Evolutionary conservation across 768 basidiomycete species (phyloP), one percentile per base, ranked within the genome.

Genomic region (Termitomyces eurrhizus): DNA sequence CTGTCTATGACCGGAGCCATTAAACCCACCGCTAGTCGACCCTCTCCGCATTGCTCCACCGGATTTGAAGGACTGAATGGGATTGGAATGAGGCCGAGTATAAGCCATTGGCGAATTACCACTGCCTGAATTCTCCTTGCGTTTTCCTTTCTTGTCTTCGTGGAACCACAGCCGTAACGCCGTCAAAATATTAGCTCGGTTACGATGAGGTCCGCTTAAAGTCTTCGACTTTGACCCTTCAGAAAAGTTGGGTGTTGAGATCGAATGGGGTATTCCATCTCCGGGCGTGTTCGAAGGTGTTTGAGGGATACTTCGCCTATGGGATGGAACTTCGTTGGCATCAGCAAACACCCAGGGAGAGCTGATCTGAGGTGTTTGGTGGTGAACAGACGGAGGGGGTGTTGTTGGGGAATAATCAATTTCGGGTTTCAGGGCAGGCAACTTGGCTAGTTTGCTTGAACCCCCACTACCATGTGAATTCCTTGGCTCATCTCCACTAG

Each of bases 121-220:
- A 51, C 72, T 52, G 14, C 56, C 49, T 1, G 51, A 33, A 21
- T 65, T 53, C 46, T 84, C 86, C 72, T 90, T 91, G 55, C 90
- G 82, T 75, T 95, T 96, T 4, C 93, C 88, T 69, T 92, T 94
- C 64, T 83, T 81, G 64, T 95, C 95, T 62, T 97, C 94, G 61
- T 93, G 85, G 74, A 98, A 96, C 92, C 95, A 94, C 62, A 88
- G 80, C 49, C 92, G 83, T 75, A 98, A 93, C 7, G 93, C 84
- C 3, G 89, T 87, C 52, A 98, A 76, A 33, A 98, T 71, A 69
- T 90, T 93, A 8, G 92, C 90, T 39, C 90, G 81, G 69, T 90
- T 88, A 26, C 88, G 80, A 35, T 81, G 75, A 24, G 77, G 77
- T 1, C 66, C 66, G n/a, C 35, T 48, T 16, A 55, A 45, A 56